phyloP scores from a whole-genome alignment of 345 rosid species.

The Boechera divaricarpa region DNA sequence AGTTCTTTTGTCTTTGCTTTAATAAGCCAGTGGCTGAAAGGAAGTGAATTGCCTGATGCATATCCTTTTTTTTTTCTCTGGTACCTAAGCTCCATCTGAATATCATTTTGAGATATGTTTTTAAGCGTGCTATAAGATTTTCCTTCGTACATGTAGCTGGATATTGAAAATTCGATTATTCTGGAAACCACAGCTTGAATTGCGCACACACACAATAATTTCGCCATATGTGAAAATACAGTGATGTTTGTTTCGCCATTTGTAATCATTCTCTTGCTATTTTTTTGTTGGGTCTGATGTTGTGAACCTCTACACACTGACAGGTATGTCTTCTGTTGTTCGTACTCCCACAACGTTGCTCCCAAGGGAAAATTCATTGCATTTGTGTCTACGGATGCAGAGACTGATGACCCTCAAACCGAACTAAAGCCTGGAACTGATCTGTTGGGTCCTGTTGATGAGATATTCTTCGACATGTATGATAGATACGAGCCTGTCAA shows the following conservation, averaged over 20 bases:
- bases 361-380: conserved; percentile 92
- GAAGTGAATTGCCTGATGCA: background rate
- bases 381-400: conserved; percentile 91
- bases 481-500: conserved; percentile 81
- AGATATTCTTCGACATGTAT: conserved; percentile 77
- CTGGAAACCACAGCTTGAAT: background rate
- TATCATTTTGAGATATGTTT: background rate
- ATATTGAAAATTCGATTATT: background rate
- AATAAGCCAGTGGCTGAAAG: background rate
- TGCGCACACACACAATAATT: background rate
- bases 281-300: conserved; percentile 3
- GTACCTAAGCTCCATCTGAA: conserved; percentile 13
- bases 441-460: conserved; percentile 75
- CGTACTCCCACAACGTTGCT: conserved; percentile 94
- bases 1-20: conserved; percentile 28
- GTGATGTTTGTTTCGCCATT: conserved; percentile 3
- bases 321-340: conserved; percentile 97
- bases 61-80: background rate
- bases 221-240: background rate
- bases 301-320: conserved; percentile 10
- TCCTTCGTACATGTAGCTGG: background rate
- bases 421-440: conserved; percentile 89
- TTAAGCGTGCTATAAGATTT: conserved; percentile 11
- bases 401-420: conserved; percentile 76
- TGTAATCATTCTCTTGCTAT: background rate